Percentiles rank a stretch among this genome's conserved stretches.
Evolutionary conservation across 805 yeast genomes (phyloP).

Genomic region (Nakazawaea wickerhamii): DNA sequence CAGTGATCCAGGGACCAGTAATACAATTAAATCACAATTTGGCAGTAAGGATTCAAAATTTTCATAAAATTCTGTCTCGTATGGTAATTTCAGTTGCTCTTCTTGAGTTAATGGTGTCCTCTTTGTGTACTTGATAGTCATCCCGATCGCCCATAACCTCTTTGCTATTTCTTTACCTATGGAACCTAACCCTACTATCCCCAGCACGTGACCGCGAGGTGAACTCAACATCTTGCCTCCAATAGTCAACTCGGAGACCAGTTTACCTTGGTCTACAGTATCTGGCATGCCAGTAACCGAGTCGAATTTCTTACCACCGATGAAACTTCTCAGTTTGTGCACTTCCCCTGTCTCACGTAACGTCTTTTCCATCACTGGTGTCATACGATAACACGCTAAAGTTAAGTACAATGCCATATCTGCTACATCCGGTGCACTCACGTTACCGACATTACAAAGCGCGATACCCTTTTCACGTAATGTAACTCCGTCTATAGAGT

Average conservation of each 20-base stretch:
- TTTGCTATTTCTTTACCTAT: slow-evolving; percentile 52
- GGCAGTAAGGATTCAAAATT: slow-evolving; percentile 29
- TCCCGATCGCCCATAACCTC: slow-evolving; percentile 47
- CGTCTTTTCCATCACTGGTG: slow-evolving; percentile 35
- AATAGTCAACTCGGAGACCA: slow-evolving; percentile 32
- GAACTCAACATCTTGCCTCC: slow-evolving; percentile 33
- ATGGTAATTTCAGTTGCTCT: slow-evolving; percentile 22
- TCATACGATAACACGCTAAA: slow-evolving; percentile 47
- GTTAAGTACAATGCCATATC: slow-evolving; percentile 52
- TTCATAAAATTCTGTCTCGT: slow-evolving; percentile 32
- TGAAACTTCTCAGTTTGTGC: slow-evolving; percentile 30
- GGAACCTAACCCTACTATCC: slow-evolving; percentile 56
- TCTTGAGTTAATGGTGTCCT: slow-evolving; percentile 32
- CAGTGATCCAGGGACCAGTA: slow-evolving; percentile 53
- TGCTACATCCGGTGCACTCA: slow-evolving; percentile 43
- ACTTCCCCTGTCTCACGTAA: slow-evolving; percentile 35
- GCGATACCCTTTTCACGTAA: slow-evolving; percentile 35
- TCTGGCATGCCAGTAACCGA: slow-evolving; percentile 24
- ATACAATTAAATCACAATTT: slow-evolving; percentile 45
- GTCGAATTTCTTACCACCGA: slow-evolving; percentile 28
- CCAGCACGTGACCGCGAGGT: slow-evolving; percentile 47
- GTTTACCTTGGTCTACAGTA: slow-evolving; percentile 20
- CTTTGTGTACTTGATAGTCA: slow-evolving; percentile 54
- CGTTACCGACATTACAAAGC: slow-evolving; percentile 41
- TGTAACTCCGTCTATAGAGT: slow-evolving; percentile 39